phyloP scores from a whole-genome alignment of 2,329 filamentous ascomycete genomes.

The Fusarium keratoplasticum region DNA sequence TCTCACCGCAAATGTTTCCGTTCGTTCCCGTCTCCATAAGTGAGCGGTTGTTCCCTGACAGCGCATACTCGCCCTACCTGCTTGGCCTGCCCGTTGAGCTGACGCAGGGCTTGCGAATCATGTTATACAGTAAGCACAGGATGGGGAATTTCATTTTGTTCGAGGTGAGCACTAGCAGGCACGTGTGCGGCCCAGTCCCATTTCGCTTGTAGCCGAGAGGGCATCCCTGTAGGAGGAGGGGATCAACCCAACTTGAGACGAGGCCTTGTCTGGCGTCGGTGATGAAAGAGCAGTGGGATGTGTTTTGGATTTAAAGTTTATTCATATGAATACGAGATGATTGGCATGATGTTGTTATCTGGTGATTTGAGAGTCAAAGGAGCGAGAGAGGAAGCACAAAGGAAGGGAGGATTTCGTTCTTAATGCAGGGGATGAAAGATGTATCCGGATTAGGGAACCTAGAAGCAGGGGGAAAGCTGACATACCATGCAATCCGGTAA shows the following conservation, averaged over 20 bases:
- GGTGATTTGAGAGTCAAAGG: not conserved
- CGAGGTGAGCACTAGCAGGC: not conserved
- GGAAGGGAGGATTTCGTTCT: not conserved
- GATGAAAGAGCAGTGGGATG: not conserved
- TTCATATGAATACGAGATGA: not conserved
- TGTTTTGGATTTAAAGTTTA: not conserved
- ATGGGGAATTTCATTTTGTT: not conserved
- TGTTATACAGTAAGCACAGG: not conserved
- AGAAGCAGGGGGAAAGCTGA: not conserved
- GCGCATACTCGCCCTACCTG: not conserved
- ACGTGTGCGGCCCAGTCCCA: conserved; percentile 16
- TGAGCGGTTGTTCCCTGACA: not conserved
- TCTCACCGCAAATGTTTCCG: not conserved
- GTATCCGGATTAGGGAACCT: not conserved
- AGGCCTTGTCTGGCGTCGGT: not conserved
- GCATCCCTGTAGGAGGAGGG: conserved; percentile 3
- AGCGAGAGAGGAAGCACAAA: not conserved
- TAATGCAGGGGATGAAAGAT: conserved; percentile 2
- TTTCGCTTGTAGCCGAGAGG: conserved; percentile 30
- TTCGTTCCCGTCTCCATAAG: not conserved
- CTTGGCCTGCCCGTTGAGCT: not conserved
- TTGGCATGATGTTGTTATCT: not conserved
- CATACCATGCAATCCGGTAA: not conserved
- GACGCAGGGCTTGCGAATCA: not conserved
- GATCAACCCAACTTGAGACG: not conserved